Base-by-base conservation (phyloP, 1,284 basidiomycete species). In the Spongispora temasekensis region DNA sequence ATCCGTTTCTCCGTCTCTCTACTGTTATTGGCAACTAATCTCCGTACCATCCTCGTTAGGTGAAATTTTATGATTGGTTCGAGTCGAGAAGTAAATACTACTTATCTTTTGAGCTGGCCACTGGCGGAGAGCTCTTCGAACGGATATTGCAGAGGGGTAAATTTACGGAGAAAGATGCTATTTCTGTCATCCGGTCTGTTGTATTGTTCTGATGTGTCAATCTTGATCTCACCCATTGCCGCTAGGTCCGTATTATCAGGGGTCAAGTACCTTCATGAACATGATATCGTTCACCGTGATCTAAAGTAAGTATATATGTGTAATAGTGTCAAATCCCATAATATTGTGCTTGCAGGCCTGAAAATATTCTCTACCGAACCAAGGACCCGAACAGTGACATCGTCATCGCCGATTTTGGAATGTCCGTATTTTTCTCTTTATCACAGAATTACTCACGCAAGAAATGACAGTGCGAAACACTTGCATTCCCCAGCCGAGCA, bases 391-490 rank as follows among this genome's bases (percentile, higher is more conserved):
- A 89, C 27, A 92, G 90, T 23, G 90, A 90, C 64, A 83, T 97
- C 56, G 94, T 97, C 57, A 94, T 97, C 57, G 95, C 90, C 23
- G 97, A 99, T 76, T 98, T 99, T 74, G 97, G 97, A 65, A 98
- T 99, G 91, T 93, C 17, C 13, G n/a, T 35, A 5, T 48, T 48
- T 28, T 55, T 31, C 56, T 27, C 55, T 48, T n/a, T 31, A 35
- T 25, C 6, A 37, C 30, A 34, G 9, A 42, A 42, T 10, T 10
- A 17, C 52, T 55, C 42, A 60, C 48, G 53, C 23, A 35, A 28
- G 23, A 32, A 63, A 61, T 30, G 5, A 35, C 66, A 93, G 91
- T 60, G 95, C 95, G 3, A 95, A 95, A 71, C 93, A 95, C 67
- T 78, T 97, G 5, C 86, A 93, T 64, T 82, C 86, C 0, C 78